These are phyloP conservation scores for Hymenoscyphus scutula DNA, from an alignment of 2,329 filamentous ascomycete genomes.

Conservation along the genomic window DNA sequence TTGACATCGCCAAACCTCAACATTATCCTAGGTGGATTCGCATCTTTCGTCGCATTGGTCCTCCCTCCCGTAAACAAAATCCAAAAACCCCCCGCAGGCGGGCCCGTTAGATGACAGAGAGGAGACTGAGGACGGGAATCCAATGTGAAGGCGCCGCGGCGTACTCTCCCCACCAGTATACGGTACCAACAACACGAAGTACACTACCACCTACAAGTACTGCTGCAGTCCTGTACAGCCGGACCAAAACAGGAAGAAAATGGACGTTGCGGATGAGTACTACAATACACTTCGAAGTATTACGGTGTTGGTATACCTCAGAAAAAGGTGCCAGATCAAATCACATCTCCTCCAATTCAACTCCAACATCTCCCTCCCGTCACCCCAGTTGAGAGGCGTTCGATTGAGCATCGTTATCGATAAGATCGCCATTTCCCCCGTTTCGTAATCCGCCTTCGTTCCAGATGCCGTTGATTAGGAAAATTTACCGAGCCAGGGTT, in stretches of 20 bases:
- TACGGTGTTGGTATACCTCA: too few relatives aligned
- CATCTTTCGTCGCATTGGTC: neutral
- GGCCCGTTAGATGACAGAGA: neutral
- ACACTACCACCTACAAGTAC: neutral
- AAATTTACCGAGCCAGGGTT: conserved; percentile 26
- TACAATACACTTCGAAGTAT: too few relatives aligned
- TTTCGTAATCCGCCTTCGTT: conserved; percentile 3
- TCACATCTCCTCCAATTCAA: neutral
- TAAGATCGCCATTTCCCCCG: neutral
- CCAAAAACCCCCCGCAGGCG: neutral
- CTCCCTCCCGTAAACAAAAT: neutral
- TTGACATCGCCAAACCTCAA: neutral
- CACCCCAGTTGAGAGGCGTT: neutral
- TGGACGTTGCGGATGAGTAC: neutral
- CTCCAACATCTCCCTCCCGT: neutral
- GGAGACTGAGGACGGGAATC: neutral
- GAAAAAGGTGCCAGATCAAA: too few relatives aligned
- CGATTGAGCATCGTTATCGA: conserved; percentile 2
- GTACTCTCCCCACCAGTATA: neutral
- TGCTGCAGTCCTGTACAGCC: neutral
- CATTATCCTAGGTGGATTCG: neutral
- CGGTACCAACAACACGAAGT: neutral
- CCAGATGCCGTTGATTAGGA: conserved; percentile 25
- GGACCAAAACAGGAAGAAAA: too few relatives aligned
- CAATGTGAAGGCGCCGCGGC: neutral